These are phyloP conservation scores for Kluyveromyces sp. DNA, from an alignment of 1,139 yeast genomes.

Conservation along the genomic window DNA sequence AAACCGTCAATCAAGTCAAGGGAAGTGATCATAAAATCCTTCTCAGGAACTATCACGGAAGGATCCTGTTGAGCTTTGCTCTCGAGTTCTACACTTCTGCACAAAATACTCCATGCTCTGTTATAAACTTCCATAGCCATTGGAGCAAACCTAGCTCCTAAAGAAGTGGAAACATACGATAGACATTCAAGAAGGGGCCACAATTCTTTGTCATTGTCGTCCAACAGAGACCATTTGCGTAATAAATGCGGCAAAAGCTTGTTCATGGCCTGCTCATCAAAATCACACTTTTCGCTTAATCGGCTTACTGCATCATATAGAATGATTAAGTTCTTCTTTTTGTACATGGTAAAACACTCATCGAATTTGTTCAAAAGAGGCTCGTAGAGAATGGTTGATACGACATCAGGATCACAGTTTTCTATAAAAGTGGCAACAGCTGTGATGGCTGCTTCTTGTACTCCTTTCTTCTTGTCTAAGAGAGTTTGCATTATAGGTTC, in stretches of 20 bases:
- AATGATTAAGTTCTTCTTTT: conserved; percentile 71
- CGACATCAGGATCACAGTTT: conserved; percentile 53
- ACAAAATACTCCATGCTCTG: conserved; percentile 65
- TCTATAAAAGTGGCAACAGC: conserved; percentile 81
- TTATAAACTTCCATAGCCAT: conserved; percentile 86
- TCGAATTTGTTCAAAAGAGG: conserved; percentile 65
- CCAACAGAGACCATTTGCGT: conserved; percentile 64
- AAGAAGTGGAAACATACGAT: conserved; percentile 82
- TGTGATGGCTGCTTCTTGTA: conserved; percentile 90
- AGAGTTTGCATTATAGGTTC: conserved; percentile 69
- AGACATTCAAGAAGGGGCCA: conserved; percentile 93
- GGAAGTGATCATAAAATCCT: conserved; percentile 84
- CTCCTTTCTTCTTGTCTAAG: conserved; percentile 79
- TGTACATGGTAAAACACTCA: conserved; percentile 68
- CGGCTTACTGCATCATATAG: conserved; percentile 92
- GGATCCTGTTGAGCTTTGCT: conserved; percentile 64
- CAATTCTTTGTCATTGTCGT: conserved; percentile 72
- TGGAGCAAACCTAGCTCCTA: conserved; percentile 80
- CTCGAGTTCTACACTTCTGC: conserved; percentile 61
- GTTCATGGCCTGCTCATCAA: conserved; percentile 51
- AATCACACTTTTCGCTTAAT: conserved; percentile 64
- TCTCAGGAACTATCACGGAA: conserved; percentile 69
- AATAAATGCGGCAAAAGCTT: conserved; percentile 73
- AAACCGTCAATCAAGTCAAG: conserved; percentile 86
- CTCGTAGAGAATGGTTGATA: conserved; percentile 49